Evolutionary conservation across 2,329 filamentous ascomycete species (phyloP).

Genomic region (Whalleya microplaca): DNA sequence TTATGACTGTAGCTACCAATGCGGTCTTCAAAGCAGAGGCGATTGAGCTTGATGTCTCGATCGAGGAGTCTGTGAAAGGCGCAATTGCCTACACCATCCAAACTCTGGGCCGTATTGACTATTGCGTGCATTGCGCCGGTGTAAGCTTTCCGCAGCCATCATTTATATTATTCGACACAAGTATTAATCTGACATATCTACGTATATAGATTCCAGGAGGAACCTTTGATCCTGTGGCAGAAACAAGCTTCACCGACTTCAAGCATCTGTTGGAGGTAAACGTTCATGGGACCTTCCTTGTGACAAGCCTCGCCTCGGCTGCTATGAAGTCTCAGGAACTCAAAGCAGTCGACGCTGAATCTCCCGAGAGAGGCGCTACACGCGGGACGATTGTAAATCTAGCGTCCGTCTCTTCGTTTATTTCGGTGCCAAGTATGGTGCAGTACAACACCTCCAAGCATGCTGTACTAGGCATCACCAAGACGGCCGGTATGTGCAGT

Average conservation of each 20-base stretch:
- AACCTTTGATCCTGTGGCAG: not conserved
- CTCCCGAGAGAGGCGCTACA: constrained; percentile 7
- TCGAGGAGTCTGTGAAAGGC: constrained; percentile 12
- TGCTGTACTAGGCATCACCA: constrained; percentile 13
- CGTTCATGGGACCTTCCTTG: constrained; percentile 18
- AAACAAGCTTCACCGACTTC: constrained; percentile 9
- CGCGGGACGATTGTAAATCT: constrained; percentile 20
- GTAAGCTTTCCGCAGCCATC: constrained; percentile 2
- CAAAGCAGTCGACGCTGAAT: not conserved
- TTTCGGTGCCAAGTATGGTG: not conserved
- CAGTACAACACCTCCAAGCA: constrained; percentile 16
- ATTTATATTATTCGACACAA: no score
- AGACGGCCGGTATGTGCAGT: constrained; percentile 10
- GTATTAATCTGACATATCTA: no score
- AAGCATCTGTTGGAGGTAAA: constrained; percentile 11
- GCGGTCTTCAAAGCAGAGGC: constrained; percentile 17
- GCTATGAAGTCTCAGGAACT: constrained; percentile 22
- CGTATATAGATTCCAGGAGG: no score
- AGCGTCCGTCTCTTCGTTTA: constrained; percentile 7
- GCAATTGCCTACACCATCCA: constrained; percentile 12
- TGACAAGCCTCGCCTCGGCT: constrained; percentile 7
- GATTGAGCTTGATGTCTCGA: constrained; percentile 17
- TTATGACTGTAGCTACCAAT: constrained; percentile 10
- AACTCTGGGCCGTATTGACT: constrained; percentile 25
- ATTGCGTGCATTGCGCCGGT: constrained; percentile 22